Conservation (phyloP, 1,284 basidiomycete genomes). For the Meira nashicola region DNA sequence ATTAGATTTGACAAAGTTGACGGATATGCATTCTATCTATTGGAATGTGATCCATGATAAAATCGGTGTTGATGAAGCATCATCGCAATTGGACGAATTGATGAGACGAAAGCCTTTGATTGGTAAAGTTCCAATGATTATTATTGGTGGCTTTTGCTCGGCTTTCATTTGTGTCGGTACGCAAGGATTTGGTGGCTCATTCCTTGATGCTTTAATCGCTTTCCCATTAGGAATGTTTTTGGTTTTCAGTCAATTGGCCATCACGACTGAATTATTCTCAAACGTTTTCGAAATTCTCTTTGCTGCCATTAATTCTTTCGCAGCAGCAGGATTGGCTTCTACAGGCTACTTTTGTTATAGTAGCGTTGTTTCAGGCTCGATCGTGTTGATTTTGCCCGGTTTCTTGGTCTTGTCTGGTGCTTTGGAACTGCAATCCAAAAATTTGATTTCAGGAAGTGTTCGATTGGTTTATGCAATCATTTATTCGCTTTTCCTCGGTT, state of each 20-base stretch:
- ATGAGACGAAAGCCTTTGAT: conserved; percentile 62
- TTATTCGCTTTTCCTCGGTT: conserved; percentile 58
- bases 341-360: conserved; percentile 70
- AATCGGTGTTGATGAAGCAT: conserved; percentile 74
- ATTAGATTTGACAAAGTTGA: conserved; percentile 52
- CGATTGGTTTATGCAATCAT: conserved; percentile 75
- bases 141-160: conserved; percentile 77
- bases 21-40: conserved; percentile 71
- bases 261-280: conserved; percentile 66
- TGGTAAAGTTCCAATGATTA: conserved; percentile 58
- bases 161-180: conserved; percentile 62
- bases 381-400: conserved; percentile 76
- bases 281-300: conserved; percentile 85
- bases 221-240: conserved; percentile 77
- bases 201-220: conserved; percentile 71
- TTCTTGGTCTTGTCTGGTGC: conserved; percentile 62
- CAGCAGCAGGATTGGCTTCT: conserved; percentile 57
- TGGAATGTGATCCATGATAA: conserved; percentile 86
- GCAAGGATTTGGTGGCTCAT: conserved; percentile 62
- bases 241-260: conserved; percentile 45
- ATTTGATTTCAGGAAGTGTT: conserved; percentile 60
- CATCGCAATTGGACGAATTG: conserved; percentile 66
- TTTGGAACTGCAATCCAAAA: conserved; percentile 64
- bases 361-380: conserved; percentile 73
- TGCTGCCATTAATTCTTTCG: conserved; percentile 71